Conservation (phyloP, 495 filamentous ascomycete species). For the Bacidia gigantensis region DNA sequence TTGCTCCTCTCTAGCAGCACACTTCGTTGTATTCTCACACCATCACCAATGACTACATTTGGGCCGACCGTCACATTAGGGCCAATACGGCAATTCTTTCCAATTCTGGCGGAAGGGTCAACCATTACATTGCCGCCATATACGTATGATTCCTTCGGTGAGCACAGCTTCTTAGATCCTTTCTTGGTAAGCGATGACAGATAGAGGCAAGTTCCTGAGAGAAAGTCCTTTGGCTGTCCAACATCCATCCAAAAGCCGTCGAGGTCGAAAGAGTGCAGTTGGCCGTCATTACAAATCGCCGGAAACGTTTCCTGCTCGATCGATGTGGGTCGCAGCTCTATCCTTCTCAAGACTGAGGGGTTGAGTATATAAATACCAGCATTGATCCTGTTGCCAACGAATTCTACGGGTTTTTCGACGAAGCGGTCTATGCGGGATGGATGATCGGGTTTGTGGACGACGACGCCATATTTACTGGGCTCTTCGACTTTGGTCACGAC, state of each 20-base stretch:
- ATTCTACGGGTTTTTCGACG: slow-evolving; percentile 98
- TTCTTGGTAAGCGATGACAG: slow-evolving; percentile 88
- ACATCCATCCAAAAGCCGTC: slow-evolving; percentile 99
- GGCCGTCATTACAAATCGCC: slow-evolving; percentile 76
- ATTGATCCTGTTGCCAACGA: slow-evolving; percentile 99
- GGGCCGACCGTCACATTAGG: slow-evolving; percentile 96
- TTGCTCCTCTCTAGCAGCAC: slow-evolving; percentile 80
- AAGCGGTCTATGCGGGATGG: slow-evolving; percentile 92
- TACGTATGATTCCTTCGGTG: slow-evolving; percentile 65
- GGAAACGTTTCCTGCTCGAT: slow-evolving; percentile 99
- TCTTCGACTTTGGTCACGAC: slow-evolving; percentile 99
- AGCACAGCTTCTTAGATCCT: slow-evolving; percentile 69
- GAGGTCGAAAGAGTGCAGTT: slow-evolving; percentile 94
- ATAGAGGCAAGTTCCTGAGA: slow-evolving; percentile 93
- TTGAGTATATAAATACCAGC: slow-evolving; percentile 99
- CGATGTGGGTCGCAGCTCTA: slow-evolving; percentile 94
- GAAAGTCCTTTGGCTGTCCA: slow-evolving; percentile 97
- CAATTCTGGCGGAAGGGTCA: slow-evolving; percentile 89
- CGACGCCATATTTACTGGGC: slow-evolving; percentile 96
- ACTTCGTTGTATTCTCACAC: slow-evolving; percentile 86
- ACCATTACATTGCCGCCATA: slow-evolving; percentile 95
- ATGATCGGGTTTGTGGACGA: slow-evolving; percentile 94
- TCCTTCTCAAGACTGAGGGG: slow-evolving; percentile 75
- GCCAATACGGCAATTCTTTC: slow-evolving; percentile 96
- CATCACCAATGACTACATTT: slow-evolving; percentile 87